Evolutionary conservation across 805 yeast species (phyloP), one percentile per base, ranked within the genome.

Genomic region (Saturnispora zaruensis): DNA sequence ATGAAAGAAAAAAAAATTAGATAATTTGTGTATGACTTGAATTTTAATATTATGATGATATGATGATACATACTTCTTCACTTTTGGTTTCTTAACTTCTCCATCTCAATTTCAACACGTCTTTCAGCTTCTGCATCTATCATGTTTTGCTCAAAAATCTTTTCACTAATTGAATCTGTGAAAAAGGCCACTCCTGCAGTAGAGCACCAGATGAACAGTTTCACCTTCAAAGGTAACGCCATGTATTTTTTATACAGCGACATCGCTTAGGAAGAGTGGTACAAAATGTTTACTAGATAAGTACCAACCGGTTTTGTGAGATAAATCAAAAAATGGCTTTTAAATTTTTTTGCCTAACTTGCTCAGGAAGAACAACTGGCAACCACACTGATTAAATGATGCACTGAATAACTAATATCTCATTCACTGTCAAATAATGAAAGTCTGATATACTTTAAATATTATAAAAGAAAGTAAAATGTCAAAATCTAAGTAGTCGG

Each of bases 81-180:
- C 4, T 41, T 37, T 38, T 48, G 23, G 32, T 18, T 16, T 26
- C 26, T 28, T 43, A 40, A 25, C 21, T 40, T 28, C 16, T 30
- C 51, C 41, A 65, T 44, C 45, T 66, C 66, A 4, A 55, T 28
- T 13, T 63, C 63, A 21, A 60, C 67, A 16, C 66, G 51, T 45
- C 67, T 50, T 20, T 59, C 51, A 6, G 68, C 69, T 54, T 65
- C 69, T 16, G 56, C 53, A 16, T 65, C 68, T 41, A 64, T 55
- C 66, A 61, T 63, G 28, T 57, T 58, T 30, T 58, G 57, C 41
- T 66, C 64, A 56, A 62, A 59, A 7, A 66, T 56, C 32, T 52
- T 56, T 5, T 53, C 53, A 46, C 66, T 52, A 6, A 66, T 28
- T 5, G 63, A 58, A 50, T 65, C 69, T 0, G 68, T 68, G 2